Evolutionary conservation across 2,329 filamentous ascomycete genomes (phyloP), one percentile per base, ranked within the genome.

Genomic region (Cladosporium sphaerospermum): DNA sequence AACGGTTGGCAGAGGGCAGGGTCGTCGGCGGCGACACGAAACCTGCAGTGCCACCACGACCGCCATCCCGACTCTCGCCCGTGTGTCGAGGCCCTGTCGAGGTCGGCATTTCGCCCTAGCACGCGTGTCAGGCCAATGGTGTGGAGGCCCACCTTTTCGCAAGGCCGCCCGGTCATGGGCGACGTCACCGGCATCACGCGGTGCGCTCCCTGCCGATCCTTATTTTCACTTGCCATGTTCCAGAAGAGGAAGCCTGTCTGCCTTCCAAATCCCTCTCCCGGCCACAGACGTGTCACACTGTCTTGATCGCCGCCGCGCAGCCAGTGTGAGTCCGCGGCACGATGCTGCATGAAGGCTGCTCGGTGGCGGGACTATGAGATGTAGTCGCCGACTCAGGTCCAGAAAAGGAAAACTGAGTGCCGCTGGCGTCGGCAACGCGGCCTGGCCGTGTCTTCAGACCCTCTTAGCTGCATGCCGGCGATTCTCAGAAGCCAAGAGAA

Each of bases 61-160:
- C 36, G 32, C 47, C 47, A 49, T 42, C 19, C 40, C 47, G 42
- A 34, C 34, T 16, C 47, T 42, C 39, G 18, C 37, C 36, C 23
- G 23, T 4, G 23, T 28, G 23, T 28, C 23, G 23, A 28, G 13
- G 47, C 47, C 37, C 42, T 42, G 48, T 37, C n/a, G 45, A n/a
- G 10, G 33, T 49, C 46, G 46, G 46, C 19, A 49, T n/a, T 19
- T 51, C 40, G 14, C 43, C 28, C 18, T 31, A 44, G 48, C 48
- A 51, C 40, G 48, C 48, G 48, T 51, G 48, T 42, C 48, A 40
- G 48, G 40, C 48, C 48, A 51, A 37, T 51, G 40, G 36, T 51
- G n/a, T 32, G 9, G 11, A 32, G 48, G 40, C 48, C 48, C 48
- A 51, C 48, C 48, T 51, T 51, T 51, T 44, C 19, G 48, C 14